Conservation (phyloP, 352 stramenopile genomes). For the Phytophthora meadii region DNA sequence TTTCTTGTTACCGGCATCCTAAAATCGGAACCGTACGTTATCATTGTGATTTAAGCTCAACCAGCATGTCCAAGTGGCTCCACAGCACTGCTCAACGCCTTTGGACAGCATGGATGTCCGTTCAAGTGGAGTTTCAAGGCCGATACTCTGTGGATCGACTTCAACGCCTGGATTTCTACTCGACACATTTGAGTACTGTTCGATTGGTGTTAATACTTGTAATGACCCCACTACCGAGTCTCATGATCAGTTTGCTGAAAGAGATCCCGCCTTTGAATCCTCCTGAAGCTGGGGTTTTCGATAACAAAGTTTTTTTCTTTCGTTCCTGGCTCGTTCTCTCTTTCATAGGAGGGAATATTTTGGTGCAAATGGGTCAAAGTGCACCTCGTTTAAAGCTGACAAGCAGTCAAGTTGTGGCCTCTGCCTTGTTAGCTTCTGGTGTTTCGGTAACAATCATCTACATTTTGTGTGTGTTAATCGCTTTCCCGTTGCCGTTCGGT, state of each 20-base stretch:
- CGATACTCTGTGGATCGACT: constrained; percentile 36
- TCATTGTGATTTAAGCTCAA: background rate
- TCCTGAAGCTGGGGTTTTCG: constrained; percentile 17
- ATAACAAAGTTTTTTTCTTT: constrained; percentile 26
- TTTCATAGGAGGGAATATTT: constrained; percentile 19
- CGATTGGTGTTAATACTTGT: constrained; percentile 15
- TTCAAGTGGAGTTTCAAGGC: constrained; percentile 40
- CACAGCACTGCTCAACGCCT: background rate
- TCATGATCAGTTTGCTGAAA: constrained; percentile 24
- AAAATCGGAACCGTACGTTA: background rate
- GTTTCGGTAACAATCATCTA: constrained; percentile 15
- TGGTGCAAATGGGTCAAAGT: constrained; percentile 30
- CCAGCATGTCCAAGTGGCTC: constrained; percentile 3
- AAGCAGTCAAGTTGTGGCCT: constrained; percentile 7
- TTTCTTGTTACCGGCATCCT: background rate
- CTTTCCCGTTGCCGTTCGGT: constrained; percentile 52
- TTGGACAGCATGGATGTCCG: constrained; percentile 22
- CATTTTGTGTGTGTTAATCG: constrained; percentile 22
- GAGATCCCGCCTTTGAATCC: constrained; percentile 20
- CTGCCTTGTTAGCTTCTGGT: constrained; percentile 7
- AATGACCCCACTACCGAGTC: constrained; percentile 23
- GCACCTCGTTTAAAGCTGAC: constrained; percentile 24
- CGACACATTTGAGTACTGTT: background rate
- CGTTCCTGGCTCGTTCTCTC: constrained; percentile 19
- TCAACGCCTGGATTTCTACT: constrained; percentile 14